Percentiles rank a stretch among this genome's conserved stretches.
Conservation (phyloP, 2,329 filamentous ascomycete genomes). For the Paramyrothecium roridum region DNA sequence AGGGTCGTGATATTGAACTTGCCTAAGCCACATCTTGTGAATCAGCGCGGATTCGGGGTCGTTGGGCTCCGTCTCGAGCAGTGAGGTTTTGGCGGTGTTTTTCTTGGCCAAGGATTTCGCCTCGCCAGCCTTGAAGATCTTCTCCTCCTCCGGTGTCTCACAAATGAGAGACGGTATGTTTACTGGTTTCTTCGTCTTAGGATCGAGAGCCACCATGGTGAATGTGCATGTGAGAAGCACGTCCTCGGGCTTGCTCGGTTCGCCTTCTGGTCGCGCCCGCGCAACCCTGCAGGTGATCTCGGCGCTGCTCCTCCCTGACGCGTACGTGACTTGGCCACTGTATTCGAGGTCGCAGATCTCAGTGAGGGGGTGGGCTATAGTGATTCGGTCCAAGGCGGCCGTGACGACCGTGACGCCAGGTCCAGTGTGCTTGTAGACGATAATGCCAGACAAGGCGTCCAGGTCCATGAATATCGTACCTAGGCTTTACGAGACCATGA, state of each 20-base stretch:
- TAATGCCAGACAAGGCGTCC: conserved; percentile 72
- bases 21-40: conserved; percentile 23
- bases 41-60: conserved; percentile 23
- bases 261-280: conserved; percentile 59
- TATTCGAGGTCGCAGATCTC: conserved; percentile 78
- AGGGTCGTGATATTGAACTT: conserved; percentile 23
- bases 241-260: conserved; percentile 43
- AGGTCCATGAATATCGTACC: conserved; percentile 78
- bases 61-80: conserved; percentile 21
- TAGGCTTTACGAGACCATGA: conserved; percentile 30
- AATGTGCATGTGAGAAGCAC: conserved; percentile 39
- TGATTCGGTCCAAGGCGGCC: conserved; percentile 47
- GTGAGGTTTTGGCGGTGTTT: conserved; percentile 14
- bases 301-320: conserved; percentile 69
- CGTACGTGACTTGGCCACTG: conserved; percentile 61
- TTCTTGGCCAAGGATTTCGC: conserved; percentile 21
- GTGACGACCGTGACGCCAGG: conserved; percentile 49
- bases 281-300: conserved; percentile 73
- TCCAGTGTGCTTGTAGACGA: conserved; percentile 68
- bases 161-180: conserved; percentile 17
- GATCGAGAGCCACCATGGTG: conserved; percentile 25
- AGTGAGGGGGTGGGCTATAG: conserved; percentile 65
- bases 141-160: conserved; percentile 22
- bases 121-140: conserved; percentile 20
- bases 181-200: conserved; percentile 21